A percentile compares a stretch with the other conserved stretches of the same genome.
Evolutionary conservation across 192 early-diverging fungal species (phyloP).

Genomic region (Mortierella alpina): DNA sequence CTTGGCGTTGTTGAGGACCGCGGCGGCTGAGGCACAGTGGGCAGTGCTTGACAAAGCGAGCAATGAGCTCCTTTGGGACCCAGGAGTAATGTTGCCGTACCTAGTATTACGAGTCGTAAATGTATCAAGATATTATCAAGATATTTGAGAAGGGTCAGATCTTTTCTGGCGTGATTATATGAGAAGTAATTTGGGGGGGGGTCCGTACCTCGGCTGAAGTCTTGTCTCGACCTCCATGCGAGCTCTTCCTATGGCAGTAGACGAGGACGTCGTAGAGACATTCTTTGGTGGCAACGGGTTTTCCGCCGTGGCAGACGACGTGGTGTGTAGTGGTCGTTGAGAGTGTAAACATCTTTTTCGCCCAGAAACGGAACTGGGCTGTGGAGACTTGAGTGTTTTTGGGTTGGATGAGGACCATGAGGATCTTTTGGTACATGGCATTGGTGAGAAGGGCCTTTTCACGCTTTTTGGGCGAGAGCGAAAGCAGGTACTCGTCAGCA

Average conservation of each 20-base stretch:
- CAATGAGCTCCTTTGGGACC: conserved; percentile 62
- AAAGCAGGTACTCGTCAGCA: conserved; percentile 58
- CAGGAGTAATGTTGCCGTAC: conserved; percentile 59
- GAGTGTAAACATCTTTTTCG: conserved; percentile 66
- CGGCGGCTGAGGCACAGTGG: conserved; percentile 56
- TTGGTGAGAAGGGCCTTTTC: conserved; percentile 64
- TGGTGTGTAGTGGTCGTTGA: conserved; percentile 45
- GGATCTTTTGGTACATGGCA: conserved; percentile 60
- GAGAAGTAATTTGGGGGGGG: neutral
- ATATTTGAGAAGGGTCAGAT: too few relatives aligned
- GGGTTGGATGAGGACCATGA: conserved; percentile 61
- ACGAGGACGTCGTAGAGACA: conserved; percentile 62
- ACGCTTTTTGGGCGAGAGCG: conserved; percentile 61
- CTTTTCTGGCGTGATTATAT: too few relatives aligned
- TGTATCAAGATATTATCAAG: too few relatives aligned
- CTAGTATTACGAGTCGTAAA: conserved; percentile 21
- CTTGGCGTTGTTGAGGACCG: conserved; percentile 28
- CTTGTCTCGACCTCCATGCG: conserved; percentile 66
- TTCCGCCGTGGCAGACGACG: conserved; percentile 61
- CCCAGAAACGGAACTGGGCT: conserved; percentile 67
- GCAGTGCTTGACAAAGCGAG: conserved; percentile 59
- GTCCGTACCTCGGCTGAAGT: conserved; percentile 62
- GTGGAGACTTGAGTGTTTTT: conserved; percentile 64
- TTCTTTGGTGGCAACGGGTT: conserved; percentile 64
- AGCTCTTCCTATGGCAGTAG: conserved; percentile 60